A percentile compares a stretch with the other conserved stretches of the same genome.
Evolutionary conservation across 805 yeast genomes (phyloP).

Genomic region (Tetrapisispora fleetii): DNA sequence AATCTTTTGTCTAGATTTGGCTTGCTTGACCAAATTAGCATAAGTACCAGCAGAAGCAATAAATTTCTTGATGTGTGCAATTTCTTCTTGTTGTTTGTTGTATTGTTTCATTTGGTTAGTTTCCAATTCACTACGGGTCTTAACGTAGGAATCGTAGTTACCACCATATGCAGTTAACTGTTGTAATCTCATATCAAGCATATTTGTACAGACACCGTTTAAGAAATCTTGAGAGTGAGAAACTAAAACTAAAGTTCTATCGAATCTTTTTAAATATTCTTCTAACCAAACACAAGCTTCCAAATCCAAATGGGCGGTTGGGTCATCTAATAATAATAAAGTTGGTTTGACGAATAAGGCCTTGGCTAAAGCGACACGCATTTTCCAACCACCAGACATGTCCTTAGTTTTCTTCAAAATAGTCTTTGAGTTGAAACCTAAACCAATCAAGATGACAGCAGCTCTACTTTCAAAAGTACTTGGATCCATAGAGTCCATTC

Average conservation of each 20-base stretch:
- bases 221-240: constrained; percentile 99
- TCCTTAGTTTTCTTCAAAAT: constrained; percentile 92
- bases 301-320: constrained; percentile 97
- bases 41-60: constrained; percentile 99
- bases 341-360: constrained; percentile 98
- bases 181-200: constrained; percentile 94
- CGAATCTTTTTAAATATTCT: constrained; percentile 91
- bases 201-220: constrained; percentile 95
- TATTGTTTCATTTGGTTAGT: constrained; percentile 97
- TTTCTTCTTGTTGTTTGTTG: constrained; percentile 96
- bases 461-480: constrained; percentile 94
- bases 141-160: constrained; percentile 93
- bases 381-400: constrained; percentile 99
- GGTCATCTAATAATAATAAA: constrained; percentile 87
- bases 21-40: constrained; percentile 96
- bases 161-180: constrained; percentile 78
- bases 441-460: constrained; percentile 89
- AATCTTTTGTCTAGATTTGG: constrained; percentile 98
- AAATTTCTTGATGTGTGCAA: constrained; percentile 94
- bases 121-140: constrained; percentile 89
- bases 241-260: constrained; percentile 84
- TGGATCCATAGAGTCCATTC: constrained; percentile 93
- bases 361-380: constrained; percentile 98
- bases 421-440: constrained; percentile 84
- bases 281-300: constrained; percentile 99